A percentile compares a stretch with the other conserved stretches of the same genome.
Evolutionary conservation across 305 asterid species (phyloP).

Genomic region (Ruellia speciosa): DNA sequence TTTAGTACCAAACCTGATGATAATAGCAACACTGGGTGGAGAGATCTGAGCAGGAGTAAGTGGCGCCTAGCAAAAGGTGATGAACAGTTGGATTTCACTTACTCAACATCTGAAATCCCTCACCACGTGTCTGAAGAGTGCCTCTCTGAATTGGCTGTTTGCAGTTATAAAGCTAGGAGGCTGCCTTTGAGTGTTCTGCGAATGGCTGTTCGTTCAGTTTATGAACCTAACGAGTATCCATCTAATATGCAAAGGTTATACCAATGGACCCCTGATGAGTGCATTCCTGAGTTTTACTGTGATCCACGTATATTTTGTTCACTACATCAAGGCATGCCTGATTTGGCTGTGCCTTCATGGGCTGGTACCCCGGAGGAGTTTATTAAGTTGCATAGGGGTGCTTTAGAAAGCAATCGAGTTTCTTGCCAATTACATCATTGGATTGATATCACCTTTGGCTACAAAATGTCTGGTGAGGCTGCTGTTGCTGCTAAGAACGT

Average conservation of each 20-base stretch:
- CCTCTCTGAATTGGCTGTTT: constrained; percentile 96
- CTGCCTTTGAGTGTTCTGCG: constrained; percentile 79
- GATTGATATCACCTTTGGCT: constrained; percentile 95
- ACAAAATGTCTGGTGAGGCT: constrained; percentile 90
- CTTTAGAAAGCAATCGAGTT: constrained; percentile 68
- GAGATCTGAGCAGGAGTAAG: constrained; percentile 91
- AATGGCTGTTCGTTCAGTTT: constrained; percentile 90
- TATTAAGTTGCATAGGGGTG: constrained; percentile 76
- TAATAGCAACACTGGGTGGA: constrained; percentile 64
- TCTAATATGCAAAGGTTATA: constrained; percentile 92
- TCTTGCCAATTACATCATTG: constrained; percentile 76
- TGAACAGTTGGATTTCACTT: constrained; percentile 97
- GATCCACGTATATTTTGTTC: constrained; percentile 78
- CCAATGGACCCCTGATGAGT: constrained; percentile 99
- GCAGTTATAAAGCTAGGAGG: constrained; percentile 97
- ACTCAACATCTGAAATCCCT: constrained; percentile 89
- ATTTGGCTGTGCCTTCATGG: constrained; percentile 92
- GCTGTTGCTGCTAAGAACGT: constrained; percentile 89
- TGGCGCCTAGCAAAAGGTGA: constrained; percentile 99
- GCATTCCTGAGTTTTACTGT: constrained; percentile 94
- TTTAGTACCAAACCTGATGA: constrained; percentile 76
- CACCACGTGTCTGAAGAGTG: constrained; percentile 98
- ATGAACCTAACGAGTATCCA: constrained; percentile 98
- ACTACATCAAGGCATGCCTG: constrained; percentile 84
- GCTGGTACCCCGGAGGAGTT: constrained; percentile 80